Conservation (phyloP, 2,329 filamentous ascomycete species). For the Cryphonectria nitschkei region DNA sequence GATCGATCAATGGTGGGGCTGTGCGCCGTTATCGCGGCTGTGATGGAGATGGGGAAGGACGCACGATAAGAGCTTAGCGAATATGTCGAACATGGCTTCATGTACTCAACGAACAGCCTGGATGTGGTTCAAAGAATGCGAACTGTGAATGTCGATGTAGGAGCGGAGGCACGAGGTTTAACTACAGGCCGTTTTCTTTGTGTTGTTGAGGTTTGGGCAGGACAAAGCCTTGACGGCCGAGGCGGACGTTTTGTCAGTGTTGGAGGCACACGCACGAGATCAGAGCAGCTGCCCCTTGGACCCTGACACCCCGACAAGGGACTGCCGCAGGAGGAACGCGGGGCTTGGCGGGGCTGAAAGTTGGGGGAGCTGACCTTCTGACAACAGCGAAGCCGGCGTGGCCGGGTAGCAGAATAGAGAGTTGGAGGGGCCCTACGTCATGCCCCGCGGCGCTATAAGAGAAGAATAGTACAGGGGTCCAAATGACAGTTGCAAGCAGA, state of each 20-base stretch:
- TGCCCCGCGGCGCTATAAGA: neutral
- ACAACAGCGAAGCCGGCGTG: neutral
- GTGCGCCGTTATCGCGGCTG: slow-evolving; percentile 18
- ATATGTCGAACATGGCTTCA: slow-evolving; percentile 72
- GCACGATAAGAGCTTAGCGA: slow-evolving; percentile 78
- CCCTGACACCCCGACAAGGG: slow-evolving; percentile 14
- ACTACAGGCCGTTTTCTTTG: neutral
- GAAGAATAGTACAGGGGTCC: neutral
- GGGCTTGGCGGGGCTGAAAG: neutral
- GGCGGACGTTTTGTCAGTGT: slow-evolving; percentile 9
- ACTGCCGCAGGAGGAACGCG: neutral
- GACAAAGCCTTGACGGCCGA: neutral
- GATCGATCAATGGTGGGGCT: slow-evolving; percentile 32
- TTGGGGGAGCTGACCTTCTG: neutral
- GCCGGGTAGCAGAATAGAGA: neutral
- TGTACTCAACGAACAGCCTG: neutral
- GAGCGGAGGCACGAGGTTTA: neutral
- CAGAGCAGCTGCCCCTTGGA: slow-evolving; percentile 24
- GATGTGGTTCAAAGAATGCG: neutral
- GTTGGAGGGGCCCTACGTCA: neutral
- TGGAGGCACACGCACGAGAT: slow-evolving; percentile 18
- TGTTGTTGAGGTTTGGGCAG: slow-evolving; percentile 3
- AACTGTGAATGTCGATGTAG: neutral
- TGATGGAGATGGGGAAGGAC: slow-evolving; percentile 42
- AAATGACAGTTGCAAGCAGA: neutral